Evolutionary conservation across 768 basidiomycete species (phyloP).

Genomic region (Russula sp.): DNA sequence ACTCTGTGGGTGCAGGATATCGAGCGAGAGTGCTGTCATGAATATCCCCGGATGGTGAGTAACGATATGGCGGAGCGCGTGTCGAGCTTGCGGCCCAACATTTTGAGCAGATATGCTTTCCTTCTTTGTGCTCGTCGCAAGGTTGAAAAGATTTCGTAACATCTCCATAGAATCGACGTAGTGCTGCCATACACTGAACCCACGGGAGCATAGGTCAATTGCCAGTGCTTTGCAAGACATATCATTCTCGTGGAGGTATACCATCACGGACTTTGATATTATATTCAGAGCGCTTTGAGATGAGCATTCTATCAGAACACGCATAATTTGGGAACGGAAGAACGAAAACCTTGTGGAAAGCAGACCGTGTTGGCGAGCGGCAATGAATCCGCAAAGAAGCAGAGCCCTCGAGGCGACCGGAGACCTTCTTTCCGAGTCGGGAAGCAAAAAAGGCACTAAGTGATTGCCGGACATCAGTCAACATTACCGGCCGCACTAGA

Average conservation of each 20-base stretch:
- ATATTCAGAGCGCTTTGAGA: conserved; percentile 63
- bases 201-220: conserved; percentile 84
- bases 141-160: conserved; percentile 70
- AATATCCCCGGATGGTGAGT: conserved; percentile 78
- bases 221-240: conserved; percentile 64
- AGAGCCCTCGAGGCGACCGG: conserved; percentile 59
- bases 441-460: conserved; percentile 55
- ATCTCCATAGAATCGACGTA: conserved; percentile 88
- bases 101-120: conserved; percentile 63
- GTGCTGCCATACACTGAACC: conserved; percentile 92
- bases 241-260: conserved; percentile 69
- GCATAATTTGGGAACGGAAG: conserved; percentile 9
- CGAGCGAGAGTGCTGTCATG: conserved; percentile 88
- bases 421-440: conserved; percentile 52
- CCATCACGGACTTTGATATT: conserved; percentile 72
- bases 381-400: conserved; percentile 76
- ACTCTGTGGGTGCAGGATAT: conserved; percentile 72
- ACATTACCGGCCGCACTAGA: conserved; percentile 5
- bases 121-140: conserved; percentile 68
- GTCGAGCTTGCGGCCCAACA: conserved; percentile 68
- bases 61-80: conserved; percentile 81
- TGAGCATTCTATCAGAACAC: not conserved
- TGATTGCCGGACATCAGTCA: conserved; percentile 1
- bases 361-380: conserved; percentile 69
- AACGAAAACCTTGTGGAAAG: conserved; percentile 62